phyloP scores from a whole-genome alignment of 2,329 filamentous ascomycete genomes.

The Arthrinium puccinioides region DNA sequence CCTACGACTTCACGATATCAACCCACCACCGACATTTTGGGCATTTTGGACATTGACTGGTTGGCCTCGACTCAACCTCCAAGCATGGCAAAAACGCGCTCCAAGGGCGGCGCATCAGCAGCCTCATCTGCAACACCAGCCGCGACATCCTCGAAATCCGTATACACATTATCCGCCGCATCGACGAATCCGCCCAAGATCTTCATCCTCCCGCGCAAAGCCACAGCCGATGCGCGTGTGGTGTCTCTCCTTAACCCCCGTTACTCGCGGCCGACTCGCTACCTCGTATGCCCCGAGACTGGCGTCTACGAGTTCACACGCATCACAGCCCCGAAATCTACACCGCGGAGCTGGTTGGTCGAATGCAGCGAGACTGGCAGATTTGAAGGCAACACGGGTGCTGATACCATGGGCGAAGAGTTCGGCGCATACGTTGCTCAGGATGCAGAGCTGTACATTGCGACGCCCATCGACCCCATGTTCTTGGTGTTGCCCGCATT shows the following conservation, averaged over 20 bases:
- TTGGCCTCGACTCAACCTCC: no score
- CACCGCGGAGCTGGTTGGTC: slow-evolving; percentile 57
- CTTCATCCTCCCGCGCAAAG: slow-evolving; percentile 53
- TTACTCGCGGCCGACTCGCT: slow-evolving; percentile 46
- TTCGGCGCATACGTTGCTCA: slow-evolving; percentile 43
- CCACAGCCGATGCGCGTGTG: slow-evolving; percentile 47
- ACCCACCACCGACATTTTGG: no score
- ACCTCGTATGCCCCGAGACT: slow-evolving; percentile 53
- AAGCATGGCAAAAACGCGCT: slow-evolving; percentile 42
- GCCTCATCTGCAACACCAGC: slow-evolving; percentile 20
- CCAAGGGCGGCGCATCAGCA: slow-evolving; percentile 26
- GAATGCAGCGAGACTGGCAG: slow-evolving; percentile 19
- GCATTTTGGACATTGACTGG: no score
- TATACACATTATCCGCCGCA: slow-evolving; percentile 32
- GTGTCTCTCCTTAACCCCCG: slow-evolving; percentile 54
- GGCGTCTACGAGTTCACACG: slow-evolving; percentile 61
- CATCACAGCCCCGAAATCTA: slow-evolving; percentile 43
- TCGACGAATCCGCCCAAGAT: slow-evolving; percentile 41
- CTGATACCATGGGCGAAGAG: slow-evolving; percentile 9
- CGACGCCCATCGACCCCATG: slow-evolving; percentile 75
- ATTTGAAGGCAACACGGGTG: slow-evolving; percentile 27
- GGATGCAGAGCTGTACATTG: slow-evolving; percentile 69
- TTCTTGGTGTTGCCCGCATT: slow-evolving; percentile 78
- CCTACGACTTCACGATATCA: no score
- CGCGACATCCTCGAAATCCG: slow-evolving; percentile 23